These are phyloP conservation scores for Ascochyta lentis DNA, from an alignment of 2,329 filamentous ascomycete species.

Conservation along the genomic window DNA sequence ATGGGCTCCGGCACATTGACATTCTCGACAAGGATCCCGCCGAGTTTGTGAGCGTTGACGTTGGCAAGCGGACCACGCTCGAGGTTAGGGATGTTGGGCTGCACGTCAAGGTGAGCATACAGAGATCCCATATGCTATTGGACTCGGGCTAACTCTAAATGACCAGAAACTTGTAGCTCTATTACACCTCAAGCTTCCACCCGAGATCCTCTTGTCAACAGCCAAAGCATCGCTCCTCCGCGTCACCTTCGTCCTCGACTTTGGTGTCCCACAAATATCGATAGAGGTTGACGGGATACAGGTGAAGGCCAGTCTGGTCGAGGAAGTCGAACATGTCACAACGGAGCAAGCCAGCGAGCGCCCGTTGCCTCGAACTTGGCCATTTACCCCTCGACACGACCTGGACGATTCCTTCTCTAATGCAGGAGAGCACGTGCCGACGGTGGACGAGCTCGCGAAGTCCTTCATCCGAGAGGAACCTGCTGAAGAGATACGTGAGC, in stretches of 20 bases:
- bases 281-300: conserved; percentile 84
- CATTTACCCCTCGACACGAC: conserved; percentile 17
- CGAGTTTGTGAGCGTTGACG: conserved; percentile 83
- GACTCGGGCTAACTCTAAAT: not conserved
- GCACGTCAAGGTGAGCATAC: conserved; percentile 71
- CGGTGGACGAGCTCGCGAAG: conserved; percentile 74
- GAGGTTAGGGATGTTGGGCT: conserved; percentile 88
- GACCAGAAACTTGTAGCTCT: conserved; percentile 77
- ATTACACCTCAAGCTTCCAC: conserved; percentile 70
- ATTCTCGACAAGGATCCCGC: conserved; percentile 86
- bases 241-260: conserved; percentile 84
- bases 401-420: conserved; percentile 30
- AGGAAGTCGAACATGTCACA: conserved; percentile 18
- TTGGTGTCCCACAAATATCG: conserved; percentile 82
- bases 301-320: conserved; percentile 58
- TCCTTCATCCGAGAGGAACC: conserved; percentile 80
- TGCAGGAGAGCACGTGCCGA: conserved; percentile 61
- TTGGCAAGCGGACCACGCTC: conserved; percentile 81
- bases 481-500: conserved; percentile 66
- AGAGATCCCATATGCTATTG: not conserved
- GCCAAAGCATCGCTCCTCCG: conserved; percentile 79
- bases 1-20: conserved; percentile 81
- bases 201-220: conserved; percentile 72
- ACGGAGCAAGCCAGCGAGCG: conserved; percentile 12
- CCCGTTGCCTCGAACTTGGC: conserved; percentile 13